Conservation (phyloP, 768 basidiomycete species). For the Xerocomellus chrysenteron region DNA sequence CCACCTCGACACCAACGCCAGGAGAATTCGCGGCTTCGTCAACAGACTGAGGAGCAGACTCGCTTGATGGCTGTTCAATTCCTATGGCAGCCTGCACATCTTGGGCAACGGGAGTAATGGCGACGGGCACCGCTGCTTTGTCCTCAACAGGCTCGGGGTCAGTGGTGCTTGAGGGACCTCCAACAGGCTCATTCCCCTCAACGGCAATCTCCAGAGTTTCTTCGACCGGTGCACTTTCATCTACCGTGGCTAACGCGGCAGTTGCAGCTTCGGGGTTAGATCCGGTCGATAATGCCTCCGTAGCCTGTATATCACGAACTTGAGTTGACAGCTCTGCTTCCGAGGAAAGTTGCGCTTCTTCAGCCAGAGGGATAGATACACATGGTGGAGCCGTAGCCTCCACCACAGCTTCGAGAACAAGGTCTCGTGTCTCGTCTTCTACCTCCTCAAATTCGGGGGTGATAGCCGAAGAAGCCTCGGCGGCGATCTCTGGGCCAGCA, state of each 20-base stretch:
- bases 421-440: not conserved
- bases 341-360: not conserved
- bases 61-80: slow-evolving; percentile 2
- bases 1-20: not conserved
- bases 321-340: slow-evolving; percentile 9
- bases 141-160: not conserved
- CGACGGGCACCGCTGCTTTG: not conserved
- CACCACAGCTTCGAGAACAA: not conserved
- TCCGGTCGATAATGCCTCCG: not conserved
- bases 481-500: not conserved
- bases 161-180: not conserved
- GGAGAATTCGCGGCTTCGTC: not conserved
- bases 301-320: not conserved
- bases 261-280: slow-evolving; percentile 3
- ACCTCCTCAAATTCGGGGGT: not conserved
- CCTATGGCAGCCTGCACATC: slow-evolving; percentile 1
- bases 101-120: not conserved
- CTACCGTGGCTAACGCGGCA: not conserved
- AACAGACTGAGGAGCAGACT: slow-evolving; percentile 9
- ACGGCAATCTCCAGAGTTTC: not conserved
- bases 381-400: not conserved
- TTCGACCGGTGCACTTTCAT: not conserved
- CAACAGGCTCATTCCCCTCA: not conserved
- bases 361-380: not conserved
- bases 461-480: not conserved